phyloP scores from a whole-genome alignment of 192 early-diverging fungal genomes.

The Rhizophagus sp. region DNA sequence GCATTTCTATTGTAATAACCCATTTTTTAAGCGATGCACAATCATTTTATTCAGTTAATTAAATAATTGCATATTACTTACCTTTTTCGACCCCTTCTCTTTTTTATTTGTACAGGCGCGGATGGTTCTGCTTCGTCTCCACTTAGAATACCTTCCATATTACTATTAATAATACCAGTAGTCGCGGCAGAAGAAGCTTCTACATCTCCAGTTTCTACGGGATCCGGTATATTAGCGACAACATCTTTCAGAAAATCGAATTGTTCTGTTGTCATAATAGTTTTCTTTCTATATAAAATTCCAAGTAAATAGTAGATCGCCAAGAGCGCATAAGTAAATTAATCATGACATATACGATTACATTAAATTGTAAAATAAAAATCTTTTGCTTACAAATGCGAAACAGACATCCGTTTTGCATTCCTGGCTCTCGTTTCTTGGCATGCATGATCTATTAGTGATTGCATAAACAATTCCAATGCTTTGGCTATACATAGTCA shows the following conservation, averaged over 20 bases:
- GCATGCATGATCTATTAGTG: slow-evolving; percentile 84
- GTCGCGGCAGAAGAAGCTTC: slow-evolving; percentile 5
- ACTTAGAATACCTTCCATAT: neutral
- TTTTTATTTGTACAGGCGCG: slow-evolving; percentile 19
- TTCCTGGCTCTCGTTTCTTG: slow-evolving; percentile 76
- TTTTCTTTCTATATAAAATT: slow-evolving; percentile 62
- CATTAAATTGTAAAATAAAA: neutral
- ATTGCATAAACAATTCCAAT: slow-evolving; percentile 94
- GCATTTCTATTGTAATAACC: neutral
- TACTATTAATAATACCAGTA: slow-evolving; percentile 1
- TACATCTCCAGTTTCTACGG: slow-evolving; percentile 34
- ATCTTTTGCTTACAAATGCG: slow-evolving; percentile 75
- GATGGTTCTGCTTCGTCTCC: slow-evolving; percentile 3
- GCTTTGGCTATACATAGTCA: slow-evolving; percentile 68
- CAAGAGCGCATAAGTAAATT: neutral
- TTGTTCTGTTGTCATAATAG: slow-evolving; percentile 79
- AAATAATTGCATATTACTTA: neutral
- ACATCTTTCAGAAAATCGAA: slow-evolving; percentile 94
- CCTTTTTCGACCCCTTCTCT: slow-evolving; percentile 19
- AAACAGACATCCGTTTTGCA: slow-evolving; percentile 80
- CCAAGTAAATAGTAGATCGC: slow-evolving; percentile 4
- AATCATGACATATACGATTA: neutral
- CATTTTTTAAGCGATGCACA: neutral
- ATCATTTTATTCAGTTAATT: neutral
- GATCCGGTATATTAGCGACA: slow-evolving; percentile 81